Conservation (phyloP, 768 basidiomycete species). For the Mycena maculata region DNA sequence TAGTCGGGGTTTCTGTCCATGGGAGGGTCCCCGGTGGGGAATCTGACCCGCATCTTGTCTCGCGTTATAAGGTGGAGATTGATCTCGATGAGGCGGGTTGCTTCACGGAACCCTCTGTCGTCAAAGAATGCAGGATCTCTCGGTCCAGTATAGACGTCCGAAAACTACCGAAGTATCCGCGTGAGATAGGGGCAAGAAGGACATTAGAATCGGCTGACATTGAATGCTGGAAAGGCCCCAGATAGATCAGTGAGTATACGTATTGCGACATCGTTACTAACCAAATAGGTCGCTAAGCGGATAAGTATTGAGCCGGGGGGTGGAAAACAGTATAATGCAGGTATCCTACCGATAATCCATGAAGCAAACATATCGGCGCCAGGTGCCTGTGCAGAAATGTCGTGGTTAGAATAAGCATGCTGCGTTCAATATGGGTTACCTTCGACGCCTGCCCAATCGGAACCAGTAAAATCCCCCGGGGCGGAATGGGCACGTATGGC, state of each 20-base stretch:
- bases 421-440: conserved; percentile 47
- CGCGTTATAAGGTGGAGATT: conserved; percentile 59
- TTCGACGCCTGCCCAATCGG: conserved; percentile 82
- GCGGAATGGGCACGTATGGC: conserved; percentile 67
- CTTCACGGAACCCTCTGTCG: conserved; percentile 69
- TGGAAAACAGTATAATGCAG: not conserved
- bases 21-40: conserved; percentile 38
- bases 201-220: conserved; percentile 48
- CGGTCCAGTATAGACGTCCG: conserved; percentile 49
- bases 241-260: not conserved
- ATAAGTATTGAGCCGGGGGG: not conserved
- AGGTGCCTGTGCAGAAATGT: conserved; percentile 58
- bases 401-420: not conserved
- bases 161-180: conserved; percentile 41
- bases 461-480: conserved; percentile 49
- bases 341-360: conserved; percentile 76
- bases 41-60: conserved; percentile 43
- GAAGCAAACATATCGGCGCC: conserved; percentile 80
- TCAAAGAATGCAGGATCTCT: conserved; percentile 63
- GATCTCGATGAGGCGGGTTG: conserved; percentile 71
- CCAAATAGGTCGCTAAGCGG: conserved; percentile 56
- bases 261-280: conserved; percentile 38
- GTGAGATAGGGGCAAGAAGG: conserved; percentile 14
- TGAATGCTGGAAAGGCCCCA: conserved; percentile 54
- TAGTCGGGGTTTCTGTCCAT: conserved; percentile 42